Evolutionary conservation across 192 early-diverging fungal species (phyloP).

Genomic region (Backusella luteola): DNA sequence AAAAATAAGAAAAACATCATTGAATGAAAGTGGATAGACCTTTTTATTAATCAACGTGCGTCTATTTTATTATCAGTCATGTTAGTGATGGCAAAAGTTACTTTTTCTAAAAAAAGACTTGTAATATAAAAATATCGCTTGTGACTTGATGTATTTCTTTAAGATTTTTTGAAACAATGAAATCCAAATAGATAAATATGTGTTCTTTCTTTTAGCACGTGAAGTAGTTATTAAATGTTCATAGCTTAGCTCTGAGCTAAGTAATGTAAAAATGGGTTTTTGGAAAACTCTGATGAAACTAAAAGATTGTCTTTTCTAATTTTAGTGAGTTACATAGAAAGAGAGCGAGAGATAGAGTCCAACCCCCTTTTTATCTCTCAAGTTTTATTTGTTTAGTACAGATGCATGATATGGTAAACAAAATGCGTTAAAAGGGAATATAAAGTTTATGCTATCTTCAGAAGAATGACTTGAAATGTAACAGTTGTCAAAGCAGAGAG

Average conservation of each 20-base stretch:
- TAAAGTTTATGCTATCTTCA: constrained; percentile 8
- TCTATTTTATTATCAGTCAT: neutral
- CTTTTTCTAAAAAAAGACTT: neutral
- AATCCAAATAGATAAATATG: neutral
- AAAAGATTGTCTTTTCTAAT: neutral
- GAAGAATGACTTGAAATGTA: neutral
- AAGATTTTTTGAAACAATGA: neutral
- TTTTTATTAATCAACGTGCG: neutral
- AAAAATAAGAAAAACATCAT: neutral
- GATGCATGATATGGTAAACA: constrained; percentile 1
- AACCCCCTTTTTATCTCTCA: neutral
- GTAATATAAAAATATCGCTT: neutral
- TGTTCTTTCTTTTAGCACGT: neutral
- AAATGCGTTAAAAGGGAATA: neutral
- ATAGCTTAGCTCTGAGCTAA: neutral
- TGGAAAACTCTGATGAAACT: neutral
- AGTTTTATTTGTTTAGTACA: neutral
- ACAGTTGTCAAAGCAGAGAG: neutral
- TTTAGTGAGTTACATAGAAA: neutral
- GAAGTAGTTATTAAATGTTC: neutral
- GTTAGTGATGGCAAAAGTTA: neutral
- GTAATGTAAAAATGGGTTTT: neutral
- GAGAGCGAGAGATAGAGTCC: neutral
- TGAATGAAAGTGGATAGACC: no score
- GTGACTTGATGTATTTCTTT: neutral